Evolutionary conservation across 768 basidiomycete genomes (phyloP).

Genomic region (Tylopilus sp.): DNA sequence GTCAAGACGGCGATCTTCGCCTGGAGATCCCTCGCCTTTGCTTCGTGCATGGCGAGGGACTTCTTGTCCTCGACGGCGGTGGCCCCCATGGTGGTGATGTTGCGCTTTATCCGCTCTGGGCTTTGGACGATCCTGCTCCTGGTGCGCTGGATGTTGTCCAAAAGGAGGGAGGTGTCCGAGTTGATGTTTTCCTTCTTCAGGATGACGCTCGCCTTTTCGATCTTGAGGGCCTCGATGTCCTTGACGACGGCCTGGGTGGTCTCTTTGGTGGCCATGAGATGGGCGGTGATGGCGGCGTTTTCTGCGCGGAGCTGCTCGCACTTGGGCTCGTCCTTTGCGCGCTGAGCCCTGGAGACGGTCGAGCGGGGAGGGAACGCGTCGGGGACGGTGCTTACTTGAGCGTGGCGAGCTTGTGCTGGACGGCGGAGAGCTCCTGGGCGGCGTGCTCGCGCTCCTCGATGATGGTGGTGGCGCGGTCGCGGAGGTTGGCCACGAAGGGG

Average conservation of each 20-base stretch:
- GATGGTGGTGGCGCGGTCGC: constrained; percentile 54
- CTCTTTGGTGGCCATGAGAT: constrained; percentile 69
- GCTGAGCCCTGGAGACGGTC: constrained; percentile 45
- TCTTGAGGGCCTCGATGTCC: constrained; percentile 68
- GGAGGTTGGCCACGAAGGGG: constrained; percentile 57
- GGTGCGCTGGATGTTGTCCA: constrained; percentile 60
- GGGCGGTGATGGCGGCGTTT: constrained; percentile 58
- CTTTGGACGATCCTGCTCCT: constrained; percentile 83
- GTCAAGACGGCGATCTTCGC: constrained; percentile 67
- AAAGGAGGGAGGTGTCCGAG: constrained; percentile 53
- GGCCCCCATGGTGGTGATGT: constrained; percentile 71
- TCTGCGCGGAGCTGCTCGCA: constrained; percentile 57
- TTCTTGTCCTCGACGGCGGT: constrained; percentile 70
- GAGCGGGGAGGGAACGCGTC: neutral
- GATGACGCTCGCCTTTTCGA: constrained; percentile 60
- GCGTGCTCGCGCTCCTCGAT: constrained; percentile 62
- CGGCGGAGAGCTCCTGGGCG: constrained; percentile 42
- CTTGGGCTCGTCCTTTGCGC: constrained; percentile 66
- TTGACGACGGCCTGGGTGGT: constrained; percentile 54
- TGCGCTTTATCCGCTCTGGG: constrained; percentile 83
- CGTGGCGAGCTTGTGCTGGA: constrained; percentile 48
- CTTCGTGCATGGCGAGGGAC: constrained; percentile 58
- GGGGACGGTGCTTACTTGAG: constrained; percentile 47
- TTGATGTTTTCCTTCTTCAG: constrained; percentile 69
- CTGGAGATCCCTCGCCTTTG: constrained; percentile 74